These are phyloP conservation scores for Kurtzmaniella natalensis DNA, from an alignment of 1,139 yeast genomes.

Conservation along the genomic window DNA sequence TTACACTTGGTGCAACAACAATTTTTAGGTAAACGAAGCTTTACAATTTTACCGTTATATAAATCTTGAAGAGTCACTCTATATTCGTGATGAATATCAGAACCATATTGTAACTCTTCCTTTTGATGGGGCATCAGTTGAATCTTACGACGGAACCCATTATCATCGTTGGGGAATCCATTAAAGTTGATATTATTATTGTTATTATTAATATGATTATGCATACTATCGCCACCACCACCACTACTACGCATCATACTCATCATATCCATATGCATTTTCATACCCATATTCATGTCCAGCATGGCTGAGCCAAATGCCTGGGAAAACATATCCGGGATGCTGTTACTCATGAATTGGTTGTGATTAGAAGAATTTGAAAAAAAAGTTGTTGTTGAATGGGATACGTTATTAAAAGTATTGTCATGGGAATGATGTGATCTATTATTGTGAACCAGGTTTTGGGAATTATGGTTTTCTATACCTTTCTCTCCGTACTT, in stretches of 20 bases:
- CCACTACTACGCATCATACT: constrained; percentile 5
- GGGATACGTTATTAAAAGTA: too few relatives aligned
- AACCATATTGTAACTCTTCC: constrained; percentile 19
- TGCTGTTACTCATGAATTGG: too few relatives aligned
- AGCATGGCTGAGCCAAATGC: constrained; percentile 6
- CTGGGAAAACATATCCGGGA: constrained; percentile 2
- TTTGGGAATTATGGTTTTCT: constrained; percentile 13
- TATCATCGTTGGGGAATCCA: too few relatives aligned
- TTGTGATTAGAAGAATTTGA: too few relatives aligned
- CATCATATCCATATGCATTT: constrained; percentile 10
- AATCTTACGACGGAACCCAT: too few relatives aligned
- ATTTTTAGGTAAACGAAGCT: constrained; percentile 36
- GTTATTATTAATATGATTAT: too few relatives aligned
- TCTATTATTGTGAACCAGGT: constrained; percentile 4
- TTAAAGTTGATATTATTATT: too few relatives aligned
- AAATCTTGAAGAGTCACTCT: constrained; percentile 33
- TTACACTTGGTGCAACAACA: constrained; percentile 30
- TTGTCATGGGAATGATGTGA: constrained; percentile 3
- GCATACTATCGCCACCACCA: neutral
- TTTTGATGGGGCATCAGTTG: constrained; percentile 17
- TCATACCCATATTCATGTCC: constrained; percentile 9
- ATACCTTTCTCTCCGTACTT: constrained; percentile 37
- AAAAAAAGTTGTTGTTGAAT: too few relatives aligned
- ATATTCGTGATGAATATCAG: constrained; percentile 40
- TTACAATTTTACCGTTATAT: constrained; percentile 36